A percentile compares a stretch with the other conserved stretches of the same genome.
Conservation (phyloP, 2,329 filamentous ascomycete species). For the Colletotrichum lini region DNA sequence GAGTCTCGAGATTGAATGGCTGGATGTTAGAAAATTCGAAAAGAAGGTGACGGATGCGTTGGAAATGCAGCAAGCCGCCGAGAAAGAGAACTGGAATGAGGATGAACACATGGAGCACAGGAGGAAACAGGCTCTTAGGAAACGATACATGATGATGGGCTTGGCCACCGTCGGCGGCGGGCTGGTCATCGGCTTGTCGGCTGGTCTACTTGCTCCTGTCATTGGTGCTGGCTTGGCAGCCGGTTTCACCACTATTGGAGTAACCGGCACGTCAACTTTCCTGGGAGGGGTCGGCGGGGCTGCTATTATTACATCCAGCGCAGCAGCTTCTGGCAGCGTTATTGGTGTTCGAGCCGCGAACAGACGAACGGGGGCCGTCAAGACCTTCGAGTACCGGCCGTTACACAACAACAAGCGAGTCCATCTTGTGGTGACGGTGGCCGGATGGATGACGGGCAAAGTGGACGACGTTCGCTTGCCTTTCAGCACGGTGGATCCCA, state of each 20-base stretch:
- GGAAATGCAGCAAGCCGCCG: constrained; percentile 96
- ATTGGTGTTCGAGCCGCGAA: constrained; percentile 91
- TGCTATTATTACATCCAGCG: constrained; percentile 92
- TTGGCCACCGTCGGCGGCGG: constrained; percentile 95
- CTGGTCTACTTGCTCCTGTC: constrained; percentile 90
- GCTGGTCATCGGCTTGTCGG: constrained; percentile 94
- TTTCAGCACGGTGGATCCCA: constrained; percentile 94
- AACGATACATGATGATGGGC: constrained; percentile 94
- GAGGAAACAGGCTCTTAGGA: constrained; percentile 84
- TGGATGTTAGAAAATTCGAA: constrained; percentile 96
- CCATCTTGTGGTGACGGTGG: constrained; percentile 94
- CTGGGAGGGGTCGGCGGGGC: constrained; percentile 93
- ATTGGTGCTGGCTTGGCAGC: constrained; percentile 95
- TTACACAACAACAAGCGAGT: constrained; percentile 98
- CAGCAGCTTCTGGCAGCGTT: constrained; percentile 86
- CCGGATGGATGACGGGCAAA: constrained; percentile 99
- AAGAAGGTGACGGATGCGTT: constrained; percentile 96
- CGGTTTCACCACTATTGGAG: constrained; percentile 94
- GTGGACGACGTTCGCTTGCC: constrained; percentile 96
- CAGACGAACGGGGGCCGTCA: constrained; percentile 90
- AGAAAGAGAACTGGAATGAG: constrained; percentile 98
- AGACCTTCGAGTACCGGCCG: constrained; percentile 96
- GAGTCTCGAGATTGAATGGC: constrained; percentile 86
- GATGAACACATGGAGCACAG: constrained; percentile 92
- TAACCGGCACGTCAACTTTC: constrained; percentile 90